Evolutionary conservation across 768 basidiomycete species (phyloP), one percentile per base, ranked within the genome.

Genomic region (Amyloporia xantha): DNA sequence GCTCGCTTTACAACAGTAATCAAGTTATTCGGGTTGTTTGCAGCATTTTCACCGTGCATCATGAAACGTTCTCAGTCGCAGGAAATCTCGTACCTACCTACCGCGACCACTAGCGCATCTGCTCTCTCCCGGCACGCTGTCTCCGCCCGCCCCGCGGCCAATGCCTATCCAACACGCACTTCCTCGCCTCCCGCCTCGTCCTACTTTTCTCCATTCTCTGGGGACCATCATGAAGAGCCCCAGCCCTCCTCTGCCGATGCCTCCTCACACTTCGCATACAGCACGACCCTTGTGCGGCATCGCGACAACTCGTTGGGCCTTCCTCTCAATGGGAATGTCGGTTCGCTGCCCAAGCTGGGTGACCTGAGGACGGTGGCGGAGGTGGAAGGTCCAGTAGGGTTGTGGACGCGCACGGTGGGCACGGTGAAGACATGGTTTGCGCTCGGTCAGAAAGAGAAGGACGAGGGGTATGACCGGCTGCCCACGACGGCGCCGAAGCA

Each of bases 171-270:
- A 11, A 39, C 15, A 26, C 62, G 72, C 41, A 50, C 62, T 1
- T 72, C 72, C 1, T 86, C 86, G 5, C 89, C 87, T 2, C 89
- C 89, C 0, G 89, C 89, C 0, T 89, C 88, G 2, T 75, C 86
- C 0, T 91, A 91, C 65, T 91, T 91, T 58, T 75, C 84, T 0
- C 63, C 77, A 1, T 73, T 81, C 26, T 71, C 77, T 17, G 70
- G 67, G 46, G 71, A 78, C 54, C 54, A 66, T 65, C 61, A 70
- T 38, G 65, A 67, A n/a, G 73, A 78, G 52, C 70, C 82, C 9
- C 73, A 78, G 27, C 79, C 83, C 0, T 72, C 49, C 5, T 26
- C 78, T 0, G 72, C 84, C 0, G 81, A 80, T 44, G 86, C 89
- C 1, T 73, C 76, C 25, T 63, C 77, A 3, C 89, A 91, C 59